Conservation (phyloP, 441 rosid genomes). For the Euphorbia celastroides region DNA sequence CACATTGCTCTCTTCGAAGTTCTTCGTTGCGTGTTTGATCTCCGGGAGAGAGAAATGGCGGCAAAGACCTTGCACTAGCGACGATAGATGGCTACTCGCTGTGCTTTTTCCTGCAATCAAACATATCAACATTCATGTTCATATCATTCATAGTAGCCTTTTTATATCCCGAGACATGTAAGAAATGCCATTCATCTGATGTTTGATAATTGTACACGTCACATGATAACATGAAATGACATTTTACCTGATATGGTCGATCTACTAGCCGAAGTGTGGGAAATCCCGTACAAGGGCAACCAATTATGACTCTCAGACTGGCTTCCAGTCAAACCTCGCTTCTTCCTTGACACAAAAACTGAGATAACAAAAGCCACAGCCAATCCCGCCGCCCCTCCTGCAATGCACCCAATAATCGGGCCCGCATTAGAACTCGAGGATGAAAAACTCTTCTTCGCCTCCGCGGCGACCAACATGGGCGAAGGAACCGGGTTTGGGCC, state of each 20-base stretch:
- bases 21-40: slow-evolving; percentile 55
- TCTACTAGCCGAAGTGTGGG: slow-evolving; percentile 42
- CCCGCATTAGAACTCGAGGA: slow-evolving; percentile 30
- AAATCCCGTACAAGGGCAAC: slow-evolving; percentile 82
- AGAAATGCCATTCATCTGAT: no score
- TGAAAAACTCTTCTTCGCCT: slow-evolving; percentile 26
- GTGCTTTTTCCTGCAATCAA: slow-evolving; percentile 42
- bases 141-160: no score
- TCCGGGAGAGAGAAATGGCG: slow-evolving; percentile 58
- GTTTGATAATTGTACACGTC: no score
- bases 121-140: not conserved
- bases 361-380: slow-evolving; percentile 35
- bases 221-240: no score
- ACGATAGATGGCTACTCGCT: slow-evolving; percentile 49
- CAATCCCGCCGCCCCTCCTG: slow-evolving; percentile 47
- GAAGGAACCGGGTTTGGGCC: slow-evolving; percentile 67
- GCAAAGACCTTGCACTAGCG: slow-evolving; percentile 62
- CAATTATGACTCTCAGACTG: slow-evolving; percentile 36
- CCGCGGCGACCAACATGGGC: slow-evolving; percentile 30
- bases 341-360: slow-evolving; percentile 33
- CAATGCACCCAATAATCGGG: slow-evolving; percentile 45
- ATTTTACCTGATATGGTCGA: slow-evolving; percentile 59
- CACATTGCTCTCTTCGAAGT: slow-evolving; percentile 55
- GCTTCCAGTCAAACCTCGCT: slow-evolving; percentile 35
- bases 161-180: no score